A percentile compares a stretch with the other conserved stretches of the same genome.
These are phyloP conservation scores for Hypoxylon sp. DNA, from an alignment of 2,329 filamentous ascomycete species.

Conservation along the genomic window DNA sequence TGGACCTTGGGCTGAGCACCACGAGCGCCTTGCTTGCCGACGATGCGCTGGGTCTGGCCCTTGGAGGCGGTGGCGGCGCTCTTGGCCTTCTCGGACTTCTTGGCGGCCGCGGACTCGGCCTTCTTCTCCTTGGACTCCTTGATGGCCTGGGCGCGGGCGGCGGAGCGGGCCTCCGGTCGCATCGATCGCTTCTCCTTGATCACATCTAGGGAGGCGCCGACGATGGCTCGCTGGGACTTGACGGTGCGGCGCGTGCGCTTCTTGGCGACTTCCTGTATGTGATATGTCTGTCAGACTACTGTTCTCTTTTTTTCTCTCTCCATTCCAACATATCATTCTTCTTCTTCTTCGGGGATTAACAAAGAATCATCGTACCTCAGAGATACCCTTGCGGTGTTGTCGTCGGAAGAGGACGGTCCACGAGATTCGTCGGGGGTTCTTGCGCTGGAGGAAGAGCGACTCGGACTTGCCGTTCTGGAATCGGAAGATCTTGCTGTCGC, in stretches of 20 bases:
- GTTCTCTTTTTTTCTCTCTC: not conserved
- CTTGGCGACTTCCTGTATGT: conserved; percentile 94
- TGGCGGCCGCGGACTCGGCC: conserved; percentile 82
- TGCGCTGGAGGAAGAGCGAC: conserved; percentile 99
- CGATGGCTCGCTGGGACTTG: conserved; percentile 98
- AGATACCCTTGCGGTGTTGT: conserved; percentile 99
- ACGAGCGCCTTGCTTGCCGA: conserved; percentile 98
- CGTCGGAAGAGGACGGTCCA: conserved; percentile 99
- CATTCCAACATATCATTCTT: no score
- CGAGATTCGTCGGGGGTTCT: conserved; percentile 99
- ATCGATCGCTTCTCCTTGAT: conserved; percentile 98
- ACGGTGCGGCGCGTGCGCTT: conserved; percentile 98
- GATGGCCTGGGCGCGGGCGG: conserved; percentile 88
- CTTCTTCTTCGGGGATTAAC: no score
- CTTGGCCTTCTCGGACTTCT: conserved; percentile 99
- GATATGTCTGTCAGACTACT: conserved; percentile 2
- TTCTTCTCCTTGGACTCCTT: conserved; percentile 99
- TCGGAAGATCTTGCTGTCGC: conserved; percentile 99
- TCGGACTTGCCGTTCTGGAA: conserved; percentile 99
- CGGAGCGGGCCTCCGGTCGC: conserved; percentile 94
- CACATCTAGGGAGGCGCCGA: conserved; percentile 98
- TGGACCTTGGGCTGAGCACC: conserved; percentile 86
- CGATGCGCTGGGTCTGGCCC: conserved; percentile 81
- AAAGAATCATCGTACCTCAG: conserved; percentile 91
- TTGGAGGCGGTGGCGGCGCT: conserved; percentile 75